A percentile compares a stretch with the other conserved stretches of the same genome.
These are phyloP conservation scores for Diplodia intermedia DNA, from an alignment of 2,329 filamentous ascomycete species.

Conservation along the genomic window DNA sequence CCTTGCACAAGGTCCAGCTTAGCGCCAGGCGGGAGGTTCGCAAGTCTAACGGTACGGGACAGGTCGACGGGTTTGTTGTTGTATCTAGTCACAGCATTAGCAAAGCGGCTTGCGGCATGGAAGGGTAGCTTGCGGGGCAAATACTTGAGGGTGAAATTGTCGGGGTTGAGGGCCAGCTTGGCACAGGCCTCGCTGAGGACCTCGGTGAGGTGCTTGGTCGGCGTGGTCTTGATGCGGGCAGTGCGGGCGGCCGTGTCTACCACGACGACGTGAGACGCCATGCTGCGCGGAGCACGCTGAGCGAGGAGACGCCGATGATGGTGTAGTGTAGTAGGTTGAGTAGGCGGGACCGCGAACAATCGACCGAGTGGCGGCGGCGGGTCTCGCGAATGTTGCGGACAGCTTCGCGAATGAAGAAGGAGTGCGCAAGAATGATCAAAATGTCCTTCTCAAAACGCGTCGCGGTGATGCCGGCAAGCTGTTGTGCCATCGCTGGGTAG, in stretches of 20 bases:
- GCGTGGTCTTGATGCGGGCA: conserved; percentile 81
- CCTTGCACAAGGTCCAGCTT: conserved; percentile 90
- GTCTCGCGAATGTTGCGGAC: conserved; percentile 32
- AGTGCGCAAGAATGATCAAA: conserved; percentile 29
- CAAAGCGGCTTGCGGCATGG: conserved; percentile 31
- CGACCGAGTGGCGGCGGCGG: conserved; percentile 25
- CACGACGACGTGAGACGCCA: conserved; percentile 89
- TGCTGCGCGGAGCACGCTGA: conserved; percentile 50
- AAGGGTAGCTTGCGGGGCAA: conserved; percentile 35
- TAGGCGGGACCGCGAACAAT: conserved; percentile 31
- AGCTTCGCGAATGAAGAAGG: conserved; percentile 24
- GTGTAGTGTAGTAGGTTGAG: conserved; percentile 31
- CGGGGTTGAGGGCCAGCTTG: conserved; percentile 76
- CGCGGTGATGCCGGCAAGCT: conserved; percentile 31
- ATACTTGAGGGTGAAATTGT: conserved; percentile 82
- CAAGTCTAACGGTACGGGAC: conserved; percentile 80
- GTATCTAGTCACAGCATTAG: conserved; percentile 39
- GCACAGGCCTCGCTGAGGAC: conserved; percentile 85
- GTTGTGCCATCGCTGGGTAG: conserved; percentile 26
- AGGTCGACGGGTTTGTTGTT: conserved; percentile 88
- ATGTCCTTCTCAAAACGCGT: conserved; percentile 28
- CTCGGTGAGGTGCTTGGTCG: conserved; percentile 81
- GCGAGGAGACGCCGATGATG: conserved; percentile 32
- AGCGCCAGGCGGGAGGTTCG: conserved; percentile 82
- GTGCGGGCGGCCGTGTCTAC: conserved; percentile 80